Evolutionary conservation across 768 basidiomycete genomes (phyloP).

Genomic region (Coprinopsis strossmayeri): DNA sequence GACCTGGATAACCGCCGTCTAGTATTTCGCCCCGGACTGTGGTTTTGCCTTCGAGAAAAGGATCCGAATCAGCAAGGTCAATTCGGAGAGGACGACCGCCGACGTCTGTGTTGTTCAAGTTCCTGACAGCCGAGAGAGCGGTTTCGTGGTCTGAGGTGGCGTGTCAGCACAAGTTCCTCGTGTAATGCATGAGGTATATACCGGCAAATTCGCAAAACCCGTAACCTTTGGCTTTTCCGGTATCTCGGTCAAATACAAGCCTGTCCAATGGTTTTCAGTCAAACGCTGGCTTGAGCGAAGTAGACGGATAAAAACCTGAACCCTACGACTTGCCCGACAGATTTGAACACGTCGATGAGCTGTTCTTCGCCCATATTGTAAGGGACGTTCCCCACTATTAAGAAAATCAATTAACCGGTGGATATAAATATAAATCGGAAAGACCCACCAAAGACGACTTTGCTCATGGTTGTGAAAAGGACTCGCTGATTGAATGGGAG

Average conservation of each 20-base stretch:
- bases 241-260: slow-evolving; percentile 84
- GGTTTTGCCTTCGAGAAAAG: slow-evolving; percentile 86
- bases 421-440: not conserved
- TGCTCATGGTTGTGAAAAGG: slow-evolving; percentile 28
- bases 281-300: slow-evolving; percentile 3
- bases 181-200: slow-evolving; percentile 27
- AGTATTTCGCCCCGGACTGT: slow-evolving; percentile 78
- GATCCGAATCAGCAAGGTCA: slow-evolving; percentile 90
- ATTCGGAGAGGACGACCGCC: slow-evolving; percentile 91
- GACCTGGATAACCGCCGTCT: slow-evolving; percentile 56
- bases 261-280: slow-evolving; percentile 30
- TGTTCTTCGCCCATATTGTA: slow-evolving; percentile 90
- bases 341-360: slow-evolving; percentile 83
- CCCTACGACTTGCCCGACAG: slow-evolving; percentile 83
- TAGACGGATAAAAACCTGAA: slow-evolving; percentile 53
- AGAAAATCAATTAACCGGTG: not conserved
- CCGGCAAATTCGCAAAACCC: slow-evolving; percentile 92
- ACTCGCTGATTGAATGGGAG: not conserved
- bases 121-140: slow-evolving; percentile 90
- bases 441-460: slow-evolving; percentile 64
- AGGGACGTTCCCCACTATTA: slow-evolving; percentile 77
- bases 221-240: slow-evolving; percentile 92
- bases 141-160: slow-evolving; percentile 75
- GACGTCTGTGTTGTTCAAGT: slow-evolving; percentile 88
- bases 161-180: too few species aligned